Conservation (phyloP, 1,139 yeast species). For the Pneumocystis wakefieldiae region DNA sequence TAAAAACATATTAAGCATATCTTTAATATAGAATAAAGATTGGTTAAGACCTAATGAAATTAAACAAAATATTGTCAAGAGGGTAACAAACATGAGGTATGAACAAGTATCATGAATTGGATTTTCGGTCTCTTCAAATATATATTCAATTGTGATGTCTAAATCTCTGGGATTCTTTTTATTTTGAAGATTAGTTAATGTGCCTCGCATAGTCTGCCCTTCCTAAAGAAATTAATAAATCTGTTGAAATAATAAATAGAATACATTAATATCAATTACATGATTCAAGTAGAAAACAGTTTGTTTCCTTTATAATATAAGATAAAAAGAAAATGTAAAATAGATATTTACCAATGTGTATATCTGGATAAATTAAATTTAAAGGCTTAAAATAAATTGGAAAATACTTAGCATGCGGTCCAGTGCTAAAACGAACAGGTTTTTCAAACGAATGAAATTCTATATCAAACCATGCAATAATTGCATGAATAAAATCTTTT, state of each 20-base stretch:
- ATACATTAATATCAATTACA: constrained; percentile 25
- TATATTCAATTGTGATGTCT: constrained; percentile 25
- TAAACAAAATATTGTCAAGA: background rate
- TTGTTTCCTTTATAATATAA: constrained; percentile 64
- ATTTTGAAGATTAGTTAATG: constrained; percentile 64
- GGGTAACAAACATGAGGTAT: background rate
- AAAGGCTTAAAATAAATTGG: background rate
- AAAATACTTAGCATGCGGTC: constrained; percentile 30
- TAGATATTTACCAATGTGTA: background rate
- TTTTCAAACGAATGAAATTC: constrained; percentile 46
- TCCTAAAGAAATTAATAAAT: constrained; percentile 18
- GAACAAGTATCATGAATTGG: background rate
- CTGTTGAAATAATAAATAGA: background rate
- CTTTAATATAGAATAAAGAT: background rate
- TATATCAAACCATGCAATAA: constrained; percentile 89
- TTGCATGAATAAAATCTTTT: constrained; percentile 73
- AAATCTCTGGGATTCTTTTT: constrained; percentile 52
- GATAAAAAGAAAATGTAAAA: background rate
- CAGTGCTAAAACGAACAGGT: constrained; percentile 31
- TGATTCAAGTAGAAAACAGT: constrained; percentile 76
- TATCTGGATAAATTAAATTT: background rate
- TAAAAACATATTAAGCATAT: background rate
- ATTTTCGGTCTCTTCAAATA: background rate
- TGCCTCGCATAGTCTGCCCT: constrained; percentile 64
- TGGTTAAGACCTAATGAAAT: background rate